Evolutionary conservation across 257 asterid species (phyloP).

Genomic region (Nicotiana sylvestris): DNA sequence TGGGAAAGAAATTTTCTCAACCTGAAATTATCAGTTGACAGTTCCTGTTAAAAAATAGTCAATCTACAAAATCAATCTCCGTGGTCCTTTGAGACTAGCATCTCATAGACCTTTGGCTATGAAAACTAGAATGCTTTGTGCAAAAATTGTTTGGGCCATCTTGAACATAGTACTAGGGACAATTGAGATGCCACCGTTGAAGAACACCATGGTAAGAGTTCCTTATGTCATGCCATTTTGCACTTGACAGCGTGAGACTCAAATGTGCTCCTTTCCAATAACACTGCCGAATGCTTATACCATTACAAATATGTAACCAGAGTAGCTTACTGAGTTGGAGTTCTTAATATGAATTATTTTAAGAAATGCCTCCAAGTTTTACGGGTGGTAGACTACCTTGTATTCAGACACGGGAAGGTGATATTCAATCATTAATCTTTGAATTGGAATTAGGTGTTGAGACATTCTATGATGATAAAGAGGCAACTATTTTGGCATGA

Average conservation of each 20-base stretch:
- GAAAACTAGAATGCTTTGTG: neutral
- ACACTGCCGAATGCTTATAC: neutral
- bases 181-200: neutral
- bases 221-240: neutral
- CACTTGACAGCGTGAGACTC: neutral
- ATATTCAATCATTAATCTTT: no score
- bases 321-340: neutral
- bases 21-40: conserved; percentile 84
- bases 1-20: conserved; percentile 58
- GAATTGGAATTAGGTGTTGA: no score
- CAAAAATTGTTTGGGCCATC: neutral
- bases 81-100: conserved; percentile 20
- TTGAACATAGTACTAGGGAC: neutral
- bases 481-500: no score
- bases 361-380: neutral
- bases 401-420: no score
- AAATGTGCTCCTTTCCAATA: neutral
- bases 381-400: no score
- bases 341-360: neutral
- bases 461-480: no score
- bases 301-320: neutral
- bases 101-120: conserved; percentile 15
- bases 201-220: neutral
- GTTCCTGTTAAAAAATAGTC: conserved; percentile 71
- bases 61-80: conserved; percentile 48